A percentile compares a stretch with the other conserved stretches of the same genome.
These are phyloP conservation scores for Brassica balearica DNA, from an alignment of 441 rosid genomes.

Conservation along the genomic window DNA sequence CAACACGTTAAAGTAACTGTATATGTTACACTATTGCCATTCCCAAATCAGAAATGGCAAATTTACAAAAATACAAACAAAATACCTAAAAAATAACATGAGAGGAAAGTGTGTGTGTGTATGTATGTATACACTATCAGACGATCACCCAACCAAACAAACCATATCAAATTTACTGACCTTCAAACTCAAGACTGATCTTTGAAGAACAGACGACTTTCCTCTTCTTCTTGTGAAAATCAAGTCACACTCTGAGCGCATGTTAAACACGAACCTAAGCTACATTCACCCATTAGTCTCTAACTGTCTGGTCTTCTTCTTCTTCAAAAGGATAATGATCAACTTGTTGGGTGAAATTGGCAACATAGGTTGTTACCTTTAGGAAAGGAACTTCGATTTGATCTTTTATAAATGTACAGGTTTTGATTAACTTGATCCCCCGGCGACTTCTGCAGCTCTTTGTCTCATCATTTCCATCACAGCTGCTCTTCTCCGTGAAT, in stretches of 20 bases:
- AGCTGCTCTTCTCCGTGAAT: conserved; percentile 98
- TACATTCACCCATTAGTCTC: conserved; percentile 39
- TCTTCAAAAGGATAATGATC: conserved; percentile 20
- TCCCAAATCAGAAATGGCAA: conserved; percentile 46
- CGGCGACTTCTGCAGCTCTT: conserved; percentile 97
- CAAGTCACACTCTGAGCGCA: conserved; percentile 11
- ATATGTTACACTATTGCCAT: conserved; percentile 66
- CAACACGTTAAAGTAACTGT: conserved; percentile 35
- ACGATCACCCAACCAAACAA: conserved; percentile 1
- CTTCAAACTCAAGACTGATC: conserved; percentile 20
- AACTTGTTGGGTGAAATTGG: conserved; percentile 7
- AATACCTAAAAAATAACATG: conserved; percentile 27
- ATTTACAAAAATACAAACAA: conserved; percentile 36
- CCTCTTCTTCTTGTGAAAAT: conserved; percentile 30
- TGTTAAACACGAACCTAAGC: conserved; percentile 35
- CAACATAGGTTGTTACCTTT: background rate
- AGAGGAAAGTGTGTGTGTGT: conserved; percentile 32
- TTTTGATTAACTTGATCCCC: conserved; percentile 37
- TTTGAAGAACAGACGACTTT: conserved; percentile 18
- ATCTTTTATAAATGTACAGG: conserved; percentile 27
- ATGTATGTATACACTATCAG: conserved; percentile 53
- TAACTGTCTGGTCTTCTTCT: conserved; percentile 26
- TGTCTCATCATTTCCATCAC: conserved; percentile 99
- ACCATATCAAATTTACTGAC: conserved; percentile 20
- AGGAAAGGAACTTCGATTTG: background rate